phyloP scores from a whole-genome alignment of 371 early-diverging fungal species.

The Mortierella sp. region DNA sequence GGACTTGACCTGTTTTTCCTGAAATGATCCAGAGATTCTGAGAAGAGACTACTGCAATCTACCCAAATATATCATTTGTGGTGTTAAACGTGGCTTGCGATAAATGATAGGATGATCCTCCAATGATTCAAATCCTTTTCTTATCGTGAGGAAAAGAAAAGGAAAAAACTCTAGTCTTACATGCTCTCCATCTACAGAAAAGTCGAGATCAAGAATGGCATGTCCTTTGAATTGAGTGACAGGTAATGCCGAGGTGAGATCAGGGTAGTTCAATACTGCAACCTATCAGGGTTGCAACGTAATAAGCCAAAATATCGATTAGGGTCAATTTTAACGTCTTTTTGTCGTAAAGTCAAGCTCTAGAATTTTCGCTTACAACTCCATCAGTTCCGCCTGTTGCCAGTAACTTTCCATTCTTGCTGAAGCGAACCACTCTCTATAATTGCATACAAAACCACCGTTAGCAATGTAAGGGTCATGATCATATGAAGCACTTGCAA shows the following conservation, averaged over 20 bases:
- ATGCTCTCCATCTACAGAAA: constrained; percentile 65
- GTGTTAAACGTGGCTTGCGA: background rate
- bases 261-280: constrained; percentile 69
- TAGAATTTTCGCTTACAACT: constrained; percentile 45
- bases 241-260: constrained; percentile 62
- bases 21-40: constrained; percentile 64
- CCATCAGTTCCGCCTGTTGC: constrained; percentile 79
- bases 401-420: constrained; percentile 66
- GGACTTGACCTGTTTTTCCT: constrained; percentile 64
- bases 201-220: constrained; percentile 75
- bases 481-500: too few relatives aligned
- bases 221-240: constrained; percentile 65
- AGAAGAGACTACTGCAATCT: constrained; percentile 64
- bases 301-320: background rate
- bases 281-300: constrained; percentile 26
- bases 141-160: background rate
- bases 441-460: background rate
- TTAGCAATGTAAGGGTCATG: background rate
- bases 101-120: background rate
- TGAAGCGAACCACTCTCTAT: constrained; percentile 66
- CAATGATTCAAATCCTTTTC: too few relatives aligned
- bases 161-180: constrained; percentile 25
- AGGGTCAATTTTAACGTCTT: background rate
- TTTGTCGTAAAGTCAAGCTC: background rate
- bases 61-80: background rate